Evolutionary conservation across 2,329 filamentous ascomycete genomes (phyloP).

Genomic region (Aspergillus neotritici): DNA sequence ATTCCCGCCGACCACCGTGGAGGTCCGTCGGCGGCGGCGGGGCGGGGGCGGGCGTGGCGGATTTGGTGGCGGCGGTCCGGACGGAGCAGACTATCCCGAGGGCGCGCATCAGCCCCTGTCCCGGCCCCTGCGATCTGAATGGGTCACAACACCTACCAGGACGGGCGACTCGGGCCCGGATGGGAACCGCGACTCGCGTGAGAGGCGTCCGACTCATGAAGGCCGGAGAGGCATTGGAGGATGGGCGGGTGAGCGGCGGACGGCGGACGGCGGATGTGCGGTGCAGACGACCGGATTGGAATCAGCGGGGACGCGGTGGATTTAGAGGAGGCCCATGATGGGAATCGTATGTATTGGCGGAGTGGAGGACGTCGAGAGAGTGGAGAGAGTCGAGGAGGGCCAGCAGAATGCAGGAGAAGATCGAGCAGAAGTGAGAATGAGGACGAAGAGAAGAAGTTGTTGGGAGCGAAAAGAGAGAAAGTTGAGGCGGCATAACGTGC

Average conservation of each 20-base stretch:
- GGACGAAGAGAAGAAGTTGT: slow-evolving; percentile 1
- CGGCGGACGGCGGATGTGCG: too few relatives aligned
- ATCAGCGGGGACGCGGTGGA: too few relatives aligned
- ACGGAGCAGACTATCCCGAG: slow-evolving; percentile 29
- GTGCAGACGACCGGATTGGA: too few relatives aligned
- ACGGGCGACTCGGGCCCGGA: slow-evolving; percentile 34
- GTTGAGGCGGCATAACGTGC: not conserved
- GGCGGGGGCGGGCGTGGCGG: slow-evolving; percentile 7
- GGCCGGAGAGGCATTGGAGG: slow-evolving; percentile 7
- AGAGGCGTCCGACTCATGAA: slow-evolving; percentile 37
- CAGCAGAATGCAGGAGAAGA: slow-evolving; percentile 1
- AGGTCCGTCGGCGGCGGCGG: slow-evolving; percentile 8
- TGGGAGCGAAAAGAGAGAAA: not conserved
- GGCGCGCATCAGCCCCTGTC: not conserved
- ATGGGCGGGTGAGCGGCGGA: too few relatives aligned
- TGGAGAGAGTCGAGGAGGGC: slow-evolving; percentile 9
- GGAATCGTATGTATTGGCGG: too few relatives aligned
- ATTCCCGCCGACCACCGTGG: slow-evolving; percentile 46
- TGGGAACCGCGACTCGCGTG: slow-evolving; percentile 36
- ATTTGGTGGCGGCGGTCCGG: slow-evolving; percentile 22
- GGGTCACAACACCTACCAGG: slow-evolving; percentile 28
- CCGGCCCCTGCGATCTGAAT: slow-evolving; percentile 6
- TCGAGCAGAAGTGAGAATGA: not conserved
- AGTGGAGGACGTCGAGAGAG: slow-evolving; percentile 15
- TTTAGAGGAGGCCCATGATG: too few relatives aligned